Conservation (phyloP, 129 eudicot genomes). For the Flaveria brownii region DNA sequence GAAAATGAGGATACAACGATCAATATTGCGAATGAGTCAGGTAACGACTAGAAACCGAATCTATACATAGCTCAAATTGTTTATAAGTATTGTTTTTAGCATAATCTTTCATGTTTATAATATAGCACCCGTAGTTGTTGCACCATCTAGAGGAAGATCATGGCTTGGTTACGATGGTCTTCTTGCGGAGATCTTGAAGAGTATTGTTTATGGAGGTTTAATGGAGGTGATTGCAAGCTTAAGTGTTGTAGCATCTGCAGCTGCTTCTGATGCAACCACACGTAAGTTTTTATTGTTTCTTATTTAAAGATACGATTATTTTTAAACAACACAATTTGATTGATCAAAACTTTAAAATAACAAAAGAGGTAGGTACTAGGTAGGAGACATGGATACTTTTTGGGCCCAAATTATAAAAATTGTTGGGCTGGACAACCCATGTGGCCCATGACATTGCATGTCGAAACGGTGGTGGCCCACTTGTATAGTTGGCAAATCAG, state of each 20-base stretch:
- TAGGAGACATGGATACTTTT: too few relatives aligned
- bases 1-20: not conserved
- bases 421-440: too few relatives aligned
- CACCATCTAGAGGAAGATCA: conserved; percentile 16
- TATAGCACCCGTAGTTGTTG: conserved; percentile 7
- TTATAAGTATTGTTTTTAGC: not conserved
- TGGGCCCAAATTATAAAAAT: too few relatives aligned
- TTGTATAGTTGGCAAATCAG: too few relatives aligned
- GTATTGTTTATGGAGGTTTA: conserved; percentile 63
- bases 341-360: too few relatives aligned
- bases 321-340: not conserved
- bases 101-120: conserved; percentile 9
- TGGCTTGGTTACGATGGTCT: conserved; percentile 34
- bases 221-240: conserved; percentile 52
- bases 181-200: conserved; percentile 47
- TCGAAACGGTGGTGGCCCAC: too few relatives aligned
- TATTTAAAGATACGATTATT: not conserved
- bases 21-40: not conserved
- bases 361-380: too few relatives aligned
- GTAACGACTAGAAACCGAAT: not conserved
- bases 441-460: too few relatives aligned
- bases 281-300: conserved; percentile 2
- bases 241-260: conserved; percentile 57
- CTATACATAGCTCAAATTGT: not conserved
- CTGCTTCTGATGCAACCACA: conserved; percentile 56